Evolutionary conservation across 306 rosid species (phyloP).

Genomic region (Crotalaria pallida): DNA sequence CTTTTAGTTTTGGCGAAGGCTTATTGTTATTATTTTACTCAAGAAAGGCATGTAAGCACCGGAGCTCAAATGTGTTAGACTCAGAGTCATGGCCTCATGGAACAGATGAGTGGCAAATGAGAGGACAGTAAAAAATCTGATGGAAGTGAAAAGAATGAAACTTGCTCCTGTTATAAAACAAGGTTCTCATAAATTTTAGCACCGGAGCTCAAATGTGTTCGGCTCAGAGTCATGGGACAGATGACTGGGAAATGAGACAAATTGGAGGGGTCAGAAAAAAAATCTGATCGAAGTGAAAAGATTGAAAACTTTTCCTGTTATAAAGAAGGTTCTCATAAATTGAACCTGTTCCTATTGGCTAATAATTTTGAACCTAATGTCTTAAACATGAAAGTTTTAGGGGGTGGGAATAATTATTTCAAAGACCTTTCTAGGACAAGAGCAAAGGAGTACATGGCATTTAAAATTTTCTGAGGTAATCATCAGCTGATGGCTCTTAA

Average conservation of each 20-base stretch:
- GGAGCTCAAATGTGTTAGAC: not conserved
- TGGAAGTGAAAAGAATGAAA: not conserved
- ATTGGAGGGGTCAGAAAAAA: not conserved
- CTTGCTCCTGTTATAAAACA: not conserved
- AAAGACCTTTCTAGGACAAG: not conserved
- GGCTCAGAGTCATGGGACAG: not conserved
- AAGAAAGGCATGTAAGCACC: not conserved
- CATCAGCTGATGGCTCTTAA: not conserved
- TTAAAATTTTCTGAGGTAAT: not conserved
- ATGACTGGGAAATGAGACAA: not conserved
- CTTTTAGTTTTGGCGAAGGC: not conserved
- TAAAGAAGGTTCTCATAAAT: not conserved
- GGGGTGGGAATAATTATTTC: not conserved
- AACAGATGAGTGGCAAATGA: not conserved
- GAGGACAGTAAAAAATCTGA: not conserved
- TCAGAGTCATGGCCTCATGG: not conserved
- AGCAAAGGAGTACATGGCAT: not conserved
- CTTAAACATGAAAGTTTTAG: not conserved
- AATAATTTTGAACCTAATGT: not conserved
- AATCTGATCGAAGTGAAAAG: not conserved
- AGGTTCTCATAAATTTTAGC: not conserved
- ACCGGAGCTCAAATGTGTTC: not conserved
- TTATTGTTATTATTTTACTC: not conserved
- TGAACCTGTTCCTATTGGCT: not conserved
- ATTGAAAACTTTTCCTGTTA: not conserved